Evolutionary conservation across 2,329 filamentous ascomycete species (phyloP).

Genomic region (Diaporthe citriasiana): DNA sequence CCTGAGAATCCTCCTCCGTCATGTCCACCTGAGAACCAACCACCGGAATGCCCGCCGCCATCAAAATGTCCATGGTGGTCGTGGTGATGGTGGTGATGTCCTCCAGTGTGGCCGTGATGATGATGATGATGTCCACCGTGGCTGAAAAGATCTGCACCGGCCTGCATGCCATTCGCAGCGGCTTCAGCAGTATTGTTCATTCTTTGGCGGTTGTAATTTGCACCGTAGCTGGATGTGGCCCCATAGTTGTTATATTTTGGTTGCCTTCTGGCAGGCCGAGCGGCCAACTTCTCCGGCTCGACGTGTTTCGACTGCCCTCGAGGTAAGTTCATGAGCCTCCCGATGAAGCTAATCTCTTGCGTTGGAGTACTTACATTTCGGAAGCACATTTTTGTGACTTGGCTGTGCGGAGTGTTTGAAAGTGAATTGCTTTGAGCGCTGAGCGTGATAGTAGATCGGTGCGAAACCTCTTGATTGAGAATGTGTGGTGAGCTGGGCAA

Average conservation of each 20-base stretch:
- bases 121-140: neutral
- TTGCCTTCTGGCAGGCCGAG: neutral
- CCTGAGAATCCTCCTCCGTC: neutral
- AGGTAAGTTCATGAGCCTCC: neutral
- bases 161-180: neutral
- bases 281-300: slow-evolving; percentile 8
- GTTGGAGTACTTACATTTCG: neutral
- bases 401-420: neutral
- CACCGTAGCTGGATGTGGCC: neutral
- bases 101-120: slow-evolving; percentile 17
- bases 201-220: neutral
- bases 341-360: too few relatives aligned
- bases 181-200: neutral
- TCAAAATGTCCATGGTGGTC: neutral
- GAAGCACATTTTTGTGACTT: slow-evolving; percentile 27
- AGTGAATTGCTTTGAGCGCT: too few relatives aligned
- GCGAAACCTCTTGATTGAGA: neutral
- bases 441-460: too few relatives aligned
- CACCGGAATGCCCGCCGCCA: slow-evolving; percentile 12
- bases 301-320: slow-evolving; percentile 2
- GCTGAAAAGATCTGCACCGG: neutral
- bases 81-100: slow-evolving; percentile 15
- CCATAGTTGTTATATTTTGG: slow-evolving; percentile 11
- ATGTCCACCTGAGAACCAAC: neutral
- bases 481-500: neutral